Percentiles rank a stretch among this genome's conserved stretches.
These are phyloP conservation scores for Pyrrhoderma lamaoense DNA, from an alignment of 1,284 basidiomycete species.

Conservation along the genomic window DNA sequence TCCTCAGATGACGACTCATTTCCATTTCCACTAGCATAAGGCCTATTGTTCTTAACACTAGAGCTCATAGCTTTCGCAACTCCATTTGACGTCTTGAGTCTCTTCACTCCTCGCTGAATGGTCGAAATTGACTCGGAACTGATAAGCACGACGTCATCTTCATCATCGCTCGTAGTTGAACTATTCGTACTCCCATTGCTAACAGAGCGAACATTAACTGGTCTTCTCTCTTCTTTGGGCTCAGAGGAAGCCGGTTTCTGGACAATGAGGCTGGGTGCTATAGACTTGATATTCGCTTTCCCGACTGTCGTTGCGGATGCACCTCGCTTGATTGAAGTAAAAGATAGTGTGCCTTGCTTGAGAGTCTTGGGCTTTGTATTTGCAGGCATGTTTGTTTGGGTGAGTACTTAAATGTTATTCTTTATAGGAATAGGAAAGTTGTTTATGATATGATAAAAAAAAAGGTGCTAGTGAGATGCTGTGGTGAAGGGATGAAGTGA, in stretches of 20 bases:
- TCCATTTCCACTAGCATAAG: background rate
- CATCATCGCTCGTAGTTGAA: slow-evolving; percentile 13
- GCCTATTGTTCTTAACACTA: background rate
- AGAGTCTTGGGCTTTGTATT: slow-evolving; percentile 20
- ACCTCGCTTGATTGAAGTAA: slow-evolving; percentile 44
- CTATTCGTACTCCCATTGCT: slow-evolving; percentile 14
- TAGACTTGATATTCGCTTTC: slow-evolving; percentile 27
- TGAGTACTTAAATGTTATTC: too few relatives aligned
- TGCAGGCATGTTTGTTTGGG: slow-evolving; percentile 1
- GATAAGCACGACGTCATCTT: background rate
- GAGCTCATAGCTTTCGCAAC: background rate
- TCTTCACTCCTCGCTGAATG: slow-evolving; percentile 4
- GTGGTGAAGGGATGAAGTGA: too few relatives aligned
- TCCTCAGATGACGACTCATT: slow-evolving; percentile 15
- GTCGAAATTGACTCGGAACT: background rate
- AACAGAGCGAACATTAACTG: slow-evolving; percentile 2
- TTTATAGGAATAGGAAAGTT: too few relatives aligned
- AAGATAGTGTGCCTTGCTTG: slow-evolving; percentile 44
- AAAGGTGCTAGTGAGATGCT: too few relatives aligned
- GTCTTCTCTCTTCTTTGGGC: slow-evolving; percentile 18
- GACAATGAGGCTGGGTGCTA: slow-evolving; percentile 17
- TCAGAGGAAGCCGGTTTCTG: slow-evolving; percentile 1
- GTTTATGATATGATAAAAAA: too few relatives aligned
- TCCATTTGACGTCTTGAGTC: slow-evolving; percentile 9
- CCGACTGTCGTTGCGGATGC: slow-evolving; percentile 24